Base-by-base conservation (phyloP, 192 early-diverging fungal species). In the Coemansia sp. region DNA sequence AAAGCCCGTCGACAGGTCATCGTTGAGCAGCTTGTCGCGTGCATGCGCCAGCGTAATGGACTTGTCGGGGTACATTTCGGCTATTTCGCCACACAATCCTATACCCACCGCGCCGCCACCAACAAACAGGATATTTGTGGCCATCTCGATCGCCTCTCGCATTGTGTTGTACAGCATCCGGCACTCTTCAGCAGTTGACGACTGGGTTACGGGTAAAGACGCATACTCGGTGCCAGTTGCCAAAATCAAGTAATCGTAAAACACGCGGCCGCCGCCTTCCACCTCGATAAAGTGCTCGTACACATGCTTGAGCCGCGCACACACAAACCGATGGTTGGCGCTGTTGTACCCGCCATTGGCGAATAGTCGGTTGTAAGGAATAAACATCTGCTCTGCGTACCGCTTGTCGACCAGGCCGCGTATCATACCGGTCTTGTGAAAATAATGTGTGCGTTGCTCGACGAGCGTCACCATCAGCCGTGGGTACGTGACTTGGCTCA, bases 161-260 rank as follows among this genome's bases (percentile, higher is more conserved):
- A 73, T 73, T 9, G 56, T 28, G 5, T 66, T 64, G 32, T 74
- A 68, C 42, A 73, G 53, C 16, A 41, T 26, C 8, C 56, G 54
- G 17, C 74, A 64, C 20, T 78, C 74, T 3, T 56, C 49, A 0
- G 66, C 68, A 6, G 72, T 72, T 0, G 54, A 45, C 3, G 81
- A 68, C 20, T 63, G 44, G 14, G 79, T 82, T 17, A 85, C 79
- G 17, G 69, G 69, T 2, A 85, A 74, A 0, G 61, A 58, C 6
- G 81, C 73, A 54, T 86, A 80, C 16, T 51, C 53, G 14, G 81
- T 72, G 1, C 89, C 89, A 2, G 87, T 90, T 11, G 84, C 81
- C 23, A 90, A 50, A n/a, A 84, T 61, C 46, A 85, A 53, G 66
- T 88, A 90, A 60, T 90, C 82, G 42, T 85, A 90, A 17, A 76